Evolutionary conservation across 2,329 filamentous ascomycete species (phyloP).

Genomic region (Drechslerella coelobrocha): DNA sequence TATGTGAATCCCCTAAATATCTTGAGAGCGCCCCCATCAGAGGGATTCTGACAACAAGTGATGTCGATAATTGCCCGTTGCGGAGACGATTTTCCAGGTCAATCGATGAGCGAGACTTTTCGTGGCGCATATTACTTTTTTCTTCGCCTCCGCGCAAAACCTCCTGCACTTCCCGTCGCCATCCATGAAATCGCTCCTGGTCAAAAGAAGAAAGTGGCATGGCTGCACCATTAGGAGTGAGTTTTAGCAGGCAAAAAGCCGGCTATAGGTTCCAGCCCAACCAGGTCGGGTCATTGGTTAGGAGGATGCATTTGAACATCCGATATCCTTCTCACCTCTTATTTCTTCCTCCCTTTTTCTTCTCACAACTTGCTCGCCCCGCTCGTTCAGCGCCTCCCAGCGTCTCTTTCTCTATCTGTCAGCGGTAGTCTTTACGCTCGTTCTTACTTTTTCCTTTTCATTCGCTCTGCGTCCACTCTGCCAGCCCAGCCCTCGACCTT

Average conservation of each 20-base stretch:
- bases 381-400: slow-evolving; percentile 39
- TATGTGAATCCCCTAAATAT: too few relatives aligned
- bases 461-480: slow-evolving; percentile 26
- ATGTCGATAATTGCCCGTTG: slow-evolving; percentile 42
- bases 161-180: slow-evolving; percentile 25
- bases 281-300: slow-evolving; percentile 16
- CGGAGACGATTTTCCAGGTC: slow-evolving; percentile 28
- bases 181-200: slow-evolving; percentile 15
- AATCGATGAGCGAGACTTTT: slow-evolving; percentile 25
- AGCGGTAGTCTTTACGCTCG: slow-evolving; percentile 32
- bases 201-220: slow-evolving; percentile 40
- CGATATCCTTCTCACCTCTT: slow-evolving; percentile 45
- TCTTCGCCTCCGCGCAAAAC: slow-evolving; percentile 25
- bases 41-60: slow-evolving; percentile 27
- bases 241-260: slow-evolving; percentile 25
- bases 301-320: slow-evolving; percentile 40
- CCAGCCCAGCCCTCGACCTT: slow-evolving; percentile 17
- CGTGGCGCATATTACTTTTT: slow-evolving; percentile 42
- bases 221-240: slow-evolving; percentile 37
- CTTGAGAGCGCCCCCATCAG: too few relatives aligned
- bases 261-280: slow-evolving; percentile 24
- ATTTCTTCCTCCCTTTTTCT: slow-evolving; percentile 35
- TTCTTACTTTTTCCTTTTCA: slow-evolving; percentile 23
- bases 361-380: slow-evolving; percentile 47
- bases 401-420: slow-evolving; percentile 34